Conservation (phyloP, 495 filamentous ascomycete genomes). For the Penicillium canariense region DNA sequence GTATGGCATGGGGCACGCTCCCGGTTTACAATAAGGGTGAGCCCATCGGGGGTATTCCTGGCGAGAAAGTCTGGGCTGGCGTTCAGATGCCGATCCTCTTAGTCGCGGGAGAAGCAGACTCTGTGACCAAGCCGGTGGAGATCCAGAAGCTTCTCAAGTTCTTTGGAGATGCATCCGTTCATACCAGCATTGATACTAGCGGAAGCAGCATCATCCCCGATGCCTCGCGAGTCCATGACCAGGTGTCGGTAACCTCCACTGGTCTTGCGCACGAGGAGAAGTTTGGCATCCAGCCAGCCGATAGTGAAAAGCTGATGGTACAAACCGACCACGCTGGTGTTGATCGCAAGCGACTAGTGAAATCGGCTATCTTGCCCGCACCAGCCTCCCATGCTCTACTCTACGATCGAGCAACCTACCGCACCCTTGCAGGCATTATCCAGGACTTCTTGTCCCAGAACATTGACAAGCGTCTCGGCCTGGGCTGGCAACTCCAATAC, state of each 20-base stretch:
- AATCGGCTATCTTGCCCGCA: constrained; percentile 67
- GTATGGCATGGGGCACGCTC: constrained; percentile 74
- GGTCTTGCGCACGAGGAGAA: constrained; percentile 26
- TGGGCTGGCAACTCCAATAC: constrained; percentile 88
- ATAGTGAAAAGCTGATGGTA: constrained; percentile 21
- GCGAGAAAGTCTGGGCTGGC: constrained; percentile 67
- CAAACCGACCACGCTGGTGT: constrained; percentile 3
- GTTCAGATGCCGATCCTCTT: constrained; percentile 73
- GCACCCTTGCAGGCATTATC: constrained; percentile 75
- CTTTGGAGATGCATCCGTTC: constrained; percentile 40
- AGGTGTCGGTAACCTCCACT: constrained; percentile 12
- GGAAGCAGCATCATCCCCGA: constrained; percentile 47
- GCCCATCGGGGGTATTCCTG: constrained; percentile 64
- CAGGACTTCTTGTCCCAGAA: constrained; percentile 74
- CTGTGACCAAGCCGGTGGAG: constrained; percentile 67
- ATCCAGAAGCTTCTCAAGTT: constrained; percentile 65
- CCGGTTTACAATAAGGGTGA: constrained; percentile 50
- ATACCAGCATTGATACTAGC: constrained; percentile 35
- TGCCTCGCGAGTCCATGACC: constrained; percentile 38
- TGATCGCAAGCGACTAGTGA: constrained; percentile 52
- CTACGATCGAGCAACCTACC: constrained; percentile 73
- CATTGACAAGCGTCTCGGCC: constrained; percentile 71
- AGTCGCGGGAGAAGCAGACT: constrained; percentile 74
- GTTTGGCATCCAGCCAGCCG: constrained; percentile 22
- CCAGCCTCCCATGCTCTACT: constrained; percentile 83